Evolutionary conservation across 1,284 basidiomycete species (phyloP).

Genomic region (Irpex sp.): DNA sequence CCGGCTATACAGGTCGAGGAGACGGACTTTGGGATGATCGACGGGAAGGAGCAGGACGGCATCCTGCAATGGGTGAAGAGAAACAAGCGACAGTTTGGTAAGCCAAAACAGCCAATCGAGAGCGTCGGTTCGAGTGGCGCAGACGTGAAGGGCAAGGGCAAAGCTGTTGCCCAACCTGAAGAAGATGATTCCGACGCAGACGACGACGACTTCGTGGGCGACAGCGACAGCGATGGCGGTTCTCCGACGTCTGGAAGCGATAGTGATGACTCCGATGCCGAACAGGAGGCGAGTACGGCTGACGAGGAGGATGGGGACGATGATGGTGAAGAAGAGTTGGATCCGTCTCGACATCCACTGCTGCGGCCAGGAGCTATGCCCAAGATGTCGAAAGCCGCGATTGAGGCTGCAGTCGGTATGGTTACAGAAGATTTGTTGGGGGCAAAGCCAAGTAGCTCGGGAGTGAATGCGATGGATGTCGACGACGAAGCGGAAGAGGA

Average conservation of each 20-base stretch:
- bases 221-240: slow-evolving; percentile 26
- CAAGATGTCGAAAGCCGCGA: slow-evolving; percentile 56
- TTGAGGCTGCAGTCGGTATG: slow-evolving; percentile 62
- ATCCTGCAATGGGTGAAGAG: slow-evolving; percentile 62
- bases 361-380: slow-evolving; percentile 66
- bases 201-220: slow-evolving; percentile 44
- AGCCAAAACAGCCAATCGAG: not conserved
- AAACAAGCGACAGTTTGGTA: slow-evolving; percentile 57
- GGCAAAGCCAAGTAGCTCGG: slow-evolving; percentile 7
- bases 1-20: slow-evolving; percentile 45
- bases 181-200: slow-evolving; percentile 46
- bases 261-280: slow-evolving; percentile 19
- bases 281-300: slow-evolving; percentile 9
- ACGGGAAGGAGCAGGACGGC: slow-evolving; percentile 62
- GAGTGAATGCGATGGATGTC: not conserved
- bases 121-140: slow-evolving; percentile 11
- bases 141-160: slow-evolving; percentile 17
- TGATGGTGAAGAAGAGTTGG: slow-evolving; percentile 43
- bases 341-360: slow-evolving; percentile 57
- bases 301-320: slow-evolving; percentile 18
- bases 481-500: slow-evolving; percentile 2
- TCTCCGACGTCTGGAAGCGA: slow-evolving; percentile 22
- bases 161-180: slow-evolving; percentile 24
- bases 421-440: slow-evolving; percentile 49
- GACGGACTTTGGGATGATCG: slow-evolving; percentile 67